Evolutionary conservation across 257 asterid genomes (phyloP), one percentile per base, ranked within the genome.

Genomic region (Verbena officinalis): DNA sequence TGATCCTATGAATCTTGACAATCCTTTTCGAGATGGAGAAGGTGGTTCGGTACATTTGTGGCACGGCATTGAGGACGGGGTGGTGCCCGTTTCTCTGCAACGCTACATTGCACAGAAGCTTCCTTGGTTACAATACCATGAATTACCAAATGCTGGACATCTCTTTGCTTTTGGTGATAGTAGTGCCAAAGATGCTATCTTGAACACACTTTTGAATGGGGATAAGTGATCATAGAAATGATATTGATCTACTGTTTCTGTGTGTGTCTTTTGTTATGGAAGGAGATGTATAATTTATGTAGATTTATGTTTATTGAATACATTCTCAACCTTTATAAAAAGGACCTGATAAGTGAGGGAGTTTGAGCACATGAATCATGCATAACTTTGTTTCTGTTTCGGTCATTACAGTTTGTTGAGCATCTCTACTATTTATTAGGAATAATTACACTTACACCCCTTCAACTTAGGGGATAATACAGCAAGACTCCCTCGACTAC

Each of bases 11-110:
- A 68, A 79, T 19, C 77, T 89, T 16, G 68, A 80, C 12, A 70
- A 86, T 68, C 91, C 93, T 10, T 84, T 75, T 49, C 36, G 21
- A 0, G 30, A 73, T 16, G 55, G 78, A 5, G 76, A 83, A 76
- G 91, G 81, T 19, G 91, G 81, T 19, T 76, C 86, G 1, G 85
- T 84, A 22, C 93, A 89, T 65, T 23, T 89, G 50, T 86, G 96
- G 93, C 96, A 89, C 0, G 96, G 96, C 1, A 66, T 51, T 49
- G 95, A 89, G 19, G 96, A 89, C 43, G 89, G 86, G 3, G n/a
- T 86, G 19, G 95, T 89, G 65, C 95, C 93, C 0, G 79, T 81
- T 38, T 48, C 74, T 4, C 80, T 89, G 68, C 96, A 89, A 63
- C 78, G 83, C 0, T 83, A 62, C 77, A 81, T 89, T 43, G 86